Evolutionary conservation across 2,329 filamentous ascomycete species (phyloP), one percentile per base, ranked within the genome.

Genomic region (Xenoacremonium recifei): DNA sequence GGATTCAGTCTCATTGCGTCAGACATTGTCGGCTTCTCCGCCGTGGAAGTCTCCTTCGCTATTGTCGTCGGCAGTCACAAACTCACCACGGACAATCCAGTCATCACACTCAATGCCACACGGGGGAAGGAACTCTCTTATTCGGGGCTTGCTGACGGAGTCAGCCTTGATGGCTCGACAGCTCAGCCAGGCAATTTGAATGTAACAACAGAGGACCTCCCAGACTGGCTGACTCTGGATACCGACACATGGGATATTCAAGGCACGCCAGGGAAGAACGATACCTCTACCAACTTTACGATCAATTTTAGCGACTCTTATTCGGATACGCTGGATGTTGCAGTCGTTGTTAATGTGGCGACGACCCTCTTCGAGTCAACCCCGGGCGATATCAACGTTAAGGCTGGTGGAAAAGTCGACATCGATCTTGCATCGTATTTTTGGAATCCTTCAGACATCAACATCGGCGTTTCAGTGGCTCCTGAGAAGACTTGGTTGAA

Each of bases 11-110:
- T 95, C 6, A 80, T 93, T 37, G 89, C 87, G 1, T 92, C 87
- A 1, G 87, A 95, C 58, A 78, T 89, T 15, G 70, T 79, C n/a
- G 89, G 87, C 2, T 96, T 91, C 60, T 79, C 85, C 5, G 84
- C 82, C 2, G 74, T 77, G 9, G 76, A 77, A 2, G 59, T 85
- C 39, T 67, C 71, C 0, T 95, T 95, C 61, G 80, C 82, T 5
- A 76, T 96, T 25, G 72, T 84, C 3, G 81, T 95, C 16, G 84
- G 84, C 34, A 78, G 72, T 39, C 86, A 90, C 62, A 76, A 84
- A 50, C 69, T 95, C 30, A 77, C 76, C 2, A 85, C 87, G 48
- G 74, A 77, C 3, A 71, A 80, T 9, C 73, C 77, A 5, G 60
- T 71, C 7, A 67, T 88, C 39, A 62, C 66, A 3, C 62, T 87